Evolutionary conservation across 129 eudicot genomes (phyloP).

Genomic region (Mikania micrantha): DNA sequence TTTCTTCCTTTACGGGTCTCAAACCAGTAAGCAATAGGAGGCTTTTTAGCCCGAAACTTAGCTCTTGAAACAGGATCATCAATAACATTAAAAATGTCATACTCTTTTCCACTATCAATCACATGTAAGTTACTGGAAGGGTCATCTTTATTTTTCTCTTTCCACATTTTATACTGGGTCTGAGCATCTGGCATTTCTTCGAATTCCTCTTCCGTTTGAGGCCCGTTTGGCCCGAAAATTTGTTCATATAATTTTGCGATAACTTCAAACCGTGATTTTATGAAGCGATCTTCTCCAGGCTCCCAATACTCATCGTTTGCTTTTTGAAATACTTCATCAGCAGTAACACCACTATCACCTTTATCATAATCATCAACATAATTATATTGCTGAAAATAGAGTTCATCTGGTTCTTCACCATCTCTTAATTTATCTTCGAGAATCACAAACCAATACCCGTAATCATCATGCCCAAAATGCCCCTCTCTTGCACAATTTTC

Average conservation of each 20-base stretch:
- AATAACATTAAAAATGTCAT: constrained; percentile 57
- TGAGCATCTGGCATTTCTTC: constrained; percentile 86
- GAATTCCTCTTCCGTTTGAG: constrained; percentile 85
- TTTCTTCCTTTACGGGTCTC: constrained; percentile 94
- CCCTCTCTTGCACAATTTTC: constrained; percentile 88
- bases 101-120: constrained; percentile 68
- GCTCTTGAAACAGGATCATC: constrained; percentile 71
- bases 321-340: constrained; percentile 64
- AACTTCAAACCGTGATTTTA: constrained; percentile 61
- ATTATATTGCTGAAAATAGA: constrained; percentile 85
- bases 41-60: constrained; percentile 58
- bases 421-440: constrained; percentile 86
- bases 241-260: constrained; percentile 78
- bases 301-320: constrained; percentile 98
- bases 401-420: constrained; percentile 79
- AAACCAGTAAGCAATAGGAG: constrained; percentile 88
- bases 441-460: constrained; percentile 91
- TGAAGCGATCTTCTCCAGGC: constrained; percentile 81
- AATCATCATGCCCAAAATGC: constrained; percentile 89
- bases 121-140: constrained; percentile 74
- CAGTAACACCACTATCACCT: constrained; percentile 73
- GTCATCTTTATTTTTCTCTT: constrained; percentile 81
- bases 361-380: constrained; percentile 76
- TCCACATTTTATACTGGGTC: constrained; percentile 71
- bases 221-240: constrained; percentile 97